Evolutionary conservation across 1,139 yeast species (phyloP).

Genomic region (Meyerozyma elateridarum): DNA sequence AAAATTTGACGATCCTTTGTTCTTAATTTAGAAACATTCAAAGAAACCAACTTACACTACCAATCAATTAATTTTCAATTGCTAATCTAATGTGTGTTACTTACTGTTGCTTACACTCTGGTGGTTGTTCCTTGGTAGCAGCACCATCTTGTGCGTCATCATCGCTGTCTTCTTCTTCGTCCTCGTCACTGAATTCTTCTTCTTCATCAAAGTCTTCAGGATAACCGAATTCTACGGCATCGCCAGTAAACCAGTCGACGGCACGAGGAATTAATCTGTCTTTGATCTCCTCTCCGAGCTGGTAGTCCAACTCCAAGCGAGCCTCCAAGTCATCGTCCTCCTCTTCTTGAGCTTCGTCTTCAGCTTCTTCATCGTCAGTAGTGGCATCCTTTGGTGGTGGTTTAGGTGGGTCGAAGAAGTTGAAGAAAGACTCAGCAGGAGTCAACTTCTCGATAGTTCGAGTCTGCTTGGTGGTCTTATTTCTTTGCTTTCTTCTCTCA

Average conservation of each 20-base stretch:
- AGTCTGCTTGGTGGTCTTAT: slow-evolving; percentile 94
- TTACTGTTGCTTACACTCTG: slow-evolving; percentile 80
- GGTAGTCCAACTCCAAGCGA: slow-evolving; percentile 87
- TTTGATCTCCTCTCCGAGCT: slow-evolving; percentile 93
- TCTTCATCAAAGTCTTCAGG: slow-evolving; percentile 44
- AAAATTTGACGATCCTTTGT: no score
- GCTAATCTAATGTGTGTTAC: slow-evolving; percentile 1
- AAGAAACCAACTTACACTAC: no score
- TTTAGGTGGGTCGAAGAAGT: slow-evolving; percentile 91
- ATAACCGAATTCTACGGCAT: slow-evolving; percentile 66
- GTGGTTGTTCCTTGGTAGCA: slow-evolving; percentile 57
- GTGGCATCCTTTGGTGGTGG: slow-evolving; percentile 51
- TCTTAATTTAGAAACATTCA: no score
- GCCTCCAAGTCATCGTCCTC: slow-evolving; percentile 76
- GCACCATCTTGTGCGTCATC: slow-evolving; percentile 50
- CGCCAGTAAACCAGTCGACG: slow-evolving; percentile 97
- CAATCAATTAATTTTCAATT: no score
- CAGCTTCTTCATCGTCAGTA: slow-evolving; percentile 38
- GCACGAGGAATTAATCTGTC: slow-evolving; percentile 95
- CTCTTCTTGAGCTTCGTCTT: slow-evolving; percentile 51
- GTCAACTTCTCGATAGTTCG: slow-evolving; percentile 93
- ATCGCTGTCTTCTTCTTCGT: slow-evolving; percentile 36
- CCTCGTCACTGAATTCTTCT: slow-evolving; percentile 47
- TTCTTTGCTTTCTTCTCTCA: slow-evolving; percentile 96
- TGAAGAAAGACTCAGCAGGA: slow-evolving; percentile 90